phyloP scores from a whole-genome alignment of 2,329 filamentous ascomycete species.

The Sporothrix globosa region DNA sequence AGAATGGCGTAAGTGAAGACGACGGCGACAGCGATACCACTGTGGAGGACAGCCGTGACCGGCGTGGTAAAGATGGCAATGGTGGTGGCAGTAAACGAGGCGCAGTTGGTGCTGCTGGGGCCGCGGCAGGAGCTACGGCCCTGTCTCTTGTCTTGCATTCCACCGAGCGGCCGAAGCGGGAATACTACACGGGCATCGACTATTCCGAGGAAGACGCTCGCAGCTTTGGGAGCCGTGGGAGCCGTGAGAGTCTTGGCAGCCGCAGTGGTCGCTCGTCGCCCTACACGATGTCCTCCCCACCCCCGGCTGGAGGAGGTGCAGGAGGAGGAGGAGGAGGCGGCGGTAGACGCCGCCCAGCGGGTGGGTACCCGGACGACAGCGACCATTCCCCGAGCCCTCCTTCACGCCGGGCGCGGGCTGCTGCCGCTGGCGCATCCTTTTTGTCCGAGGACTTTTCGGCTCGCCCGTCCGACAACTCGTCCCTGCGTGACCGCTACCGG shows the following conservation, averaged over 20 bases:
- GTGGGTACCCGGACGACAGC: neutral
- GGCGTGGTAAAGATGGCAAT: neutral
- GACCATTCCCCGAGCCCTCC: neutral
- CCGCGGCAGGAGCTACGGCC: constrained; percentile 5
- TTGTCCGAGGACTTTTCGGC: constrained; percentile 18
- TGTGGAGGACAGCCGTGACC: neutral
- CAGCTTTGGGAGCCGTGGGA: neutral
- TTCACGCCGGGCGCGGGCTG: neutral
- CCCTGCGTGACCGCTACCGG: constrained; percentile 27
- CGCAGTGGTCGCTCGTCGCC: neutral
- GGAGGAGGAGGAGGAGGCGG: neutral
- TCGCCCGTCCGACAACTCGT: constrained; percentile 23
- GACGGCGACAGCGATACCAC: constrained; percentile 16
- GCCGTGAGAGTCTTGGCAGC: neutral
- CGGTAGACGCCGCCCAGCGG: constrained; percentile 1
- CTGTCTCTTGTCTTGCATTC: constrained; percentile 7
- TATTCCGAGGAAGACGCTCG: neutral
- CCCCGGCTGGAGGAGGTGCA: neutral
- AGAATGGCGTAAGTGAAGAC: neutral
- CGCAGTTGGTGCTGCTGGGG: constrained; percentile 2
- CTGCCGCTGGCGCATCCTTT: neutral
- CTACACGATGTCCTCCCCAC: neutral
- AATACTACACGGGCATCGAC: constrained; percentile 14
- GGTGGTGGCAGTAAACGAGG: neutral
- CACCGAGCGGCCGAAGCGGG: constrained; percentile 1